These are phyloP conservation scores for Stemphylium vesicarium DNA, from an alignment of 2,329 filamentous ascomycete species.

Conservation along the genomic window DNA sequence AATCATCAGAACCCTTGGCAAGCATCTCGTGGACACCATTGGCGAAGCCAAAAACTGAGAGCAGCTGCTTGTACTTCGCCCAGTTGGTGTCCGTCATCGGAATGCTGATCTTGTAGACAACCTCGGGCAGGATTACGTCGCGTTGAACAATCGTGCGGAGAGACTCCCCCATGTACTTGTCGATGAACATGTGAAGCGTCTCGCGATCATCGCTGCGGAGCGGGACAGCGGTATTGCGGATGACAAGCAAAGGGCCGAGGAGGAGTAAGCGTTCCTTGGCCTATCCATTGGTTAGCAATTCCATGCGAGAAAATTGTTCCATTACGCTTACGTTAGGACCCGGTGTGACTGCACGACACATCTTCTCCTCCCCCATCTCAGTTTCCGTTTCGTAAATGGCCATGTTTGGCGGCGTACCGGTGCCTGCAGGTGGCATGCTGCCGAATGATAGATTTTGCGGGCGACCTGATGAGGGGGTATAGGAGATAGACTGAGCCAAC, in stretches of 20 bases:
- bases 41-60: constrained; percentile 14
- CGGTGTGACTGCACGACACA: background rate
- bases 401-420: background rate
- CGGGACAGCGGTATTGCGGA: constrained; percentile 1
- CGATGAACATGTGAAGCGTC: constrained; percentile 12
- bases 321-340: constrained; percentile 1
- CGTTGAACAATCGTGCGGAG: constrained; percentile 5
- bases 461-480: background rate
- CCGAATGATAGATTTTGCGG: background rate
- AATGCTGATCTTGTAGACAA: constrained; percentile 20
- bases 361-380: background rate
- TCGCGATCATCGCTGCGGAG: background rate
- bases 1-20: background rate
- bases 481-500: background rate
- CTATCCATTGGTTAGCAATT: constrained; percentile 7
- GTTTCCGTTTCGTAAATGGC: background rate
- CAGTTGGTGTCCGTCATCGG: constrained; percentile 21
- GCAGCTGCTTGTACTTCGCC: constrained; percentile 14
- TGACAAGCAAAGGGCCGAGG: constrained; percentile 18
- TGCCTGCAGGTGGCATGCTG: background rate
- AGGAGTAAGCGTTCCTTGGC: constrained; percentile 14
- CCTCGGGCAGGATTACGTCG: constrained; percentile 14
- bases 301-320: background rate
- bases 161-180: constrained; percentile 13
- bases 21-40: constrained; percentile 16